Base-by-base conservation (phyloP, 75 land plant genomes). In the Cupressus sempervirens region DNA sequence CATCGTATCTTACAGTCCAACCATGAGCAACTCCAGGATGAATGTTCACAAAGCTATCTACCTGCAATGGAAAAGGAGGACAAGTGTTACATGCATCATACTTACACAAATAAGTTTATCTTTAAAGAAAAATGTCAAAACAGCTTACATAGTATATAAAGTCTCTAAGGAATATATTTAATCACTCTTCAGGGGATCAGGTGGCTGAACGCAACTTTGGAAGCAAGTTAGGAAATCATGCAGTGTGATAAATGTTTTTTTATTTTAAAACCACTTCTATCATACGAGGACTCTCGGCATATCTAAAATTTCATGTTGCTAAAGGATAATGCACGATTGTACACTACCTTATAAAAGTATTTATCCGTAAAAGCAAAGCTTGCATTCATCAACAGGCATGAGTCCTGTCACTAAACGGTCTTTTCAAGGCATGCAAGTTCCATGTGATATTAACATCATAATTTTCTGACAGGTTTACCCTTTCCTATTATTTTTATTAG, bases 1-100 rank as follows among this genome's bases (percentile, higher is more conserved):
- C 86, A 53, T 89, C 88, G 82, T 94, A 96, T 76, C 96, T 85
- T 65, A 94, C 87, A 62, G 95, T 87, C 96, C 96, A 96, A 4
- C 98, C 98, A 87, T 96, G 98, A 26, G 84, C 76, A 52, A 91
- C 95, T 70, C 90, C 91, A 4, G 90, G 91, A 70, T 90, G 94
- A 43, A 96, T 85, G 86, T 94, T 96, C 74, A 96, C 94, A 86
- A 90, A 91, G 87, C 85, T 80, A 84, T 91, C 84, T 43, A 95
- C 88, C 96, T 95, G 85, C 84, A 87, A 32, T 7, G 30, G 16
- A 32, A 79, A 83, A 83, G 30, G 20, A 81, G 16, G 35, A 5
- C 8, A 76, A 76, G 56, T 45, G 48, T 32, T 13, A 81, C n/a
- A 50, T 50, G n/a, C n/a, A n/a, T 81, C 82, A 81, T 11, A 18